Conservation (phyloP, 2,329 filamentous ascomycete species). For the Monosporascus sp. region DNA sequence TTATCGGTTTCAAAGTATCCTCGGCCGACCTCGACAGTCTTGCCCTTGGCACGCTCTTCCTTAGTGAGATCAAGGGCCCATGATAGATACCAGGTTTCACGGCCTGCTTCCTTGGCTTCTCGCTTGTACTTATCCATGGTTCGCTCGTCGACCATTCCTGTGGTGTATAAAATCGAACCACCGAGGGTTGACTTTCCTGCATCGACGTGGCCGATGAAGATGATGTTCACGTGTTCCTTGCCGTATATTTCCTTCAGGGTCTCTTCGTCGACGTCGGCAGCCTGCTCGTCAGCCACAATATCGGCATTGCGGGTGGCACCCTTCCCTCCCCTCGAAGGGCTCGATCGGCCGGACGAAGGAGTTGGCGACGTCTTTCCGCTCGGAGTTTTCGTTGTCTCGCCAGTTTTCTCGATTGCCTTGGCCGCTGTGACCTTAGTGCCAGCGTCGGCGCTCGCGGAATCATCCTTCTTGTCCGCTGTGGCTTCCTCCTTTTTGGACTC, state of each 20-base stretch:
- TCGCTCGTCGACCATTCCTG: conserved; percentile 98
- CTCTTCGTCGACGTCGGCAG: conserved; percentile 63
- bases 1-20: conserved; percentile 97
- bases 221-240: conserved; percentile 89
- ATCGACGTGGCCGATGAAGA: conserved; percentile 97
- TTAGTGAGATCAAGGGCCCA: conserved; percentile 97
- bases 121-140: conserved; percentile 98
- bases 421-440: conserved; percentile 79
- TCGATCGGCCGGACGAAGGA: conserved; percentile 78
- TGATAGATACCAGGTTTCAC: conserved; percentile 98
- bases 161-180: conserved; percentile 85
- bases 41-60: conserved; percentile 93
- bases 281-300: conserved; percentile 77
- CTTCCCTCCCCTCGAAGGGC: conserved; percentile 62
- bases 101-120: conserved; percentile 91
- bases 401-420: conserved; percentile 90
- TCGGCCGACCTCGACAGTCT: conserved; percentile 94
- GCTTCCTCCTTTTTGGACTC: conserved; percentile 47
- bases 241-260: conserved; percentile 94
- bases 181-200: conserved; percentile 96
- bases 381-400: conserved; percentile 52
- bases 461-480: conserved; percentile 22
- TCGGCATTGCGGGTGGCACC: conserved; percentile 63
- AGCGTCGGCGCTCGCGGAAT: conserved; percentile 35
- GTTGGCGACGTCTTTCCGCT: conserved; percentile 75